Conservation (phyloP, 306 rosid genomes). For the Dalbergia cultrata region DNA sequence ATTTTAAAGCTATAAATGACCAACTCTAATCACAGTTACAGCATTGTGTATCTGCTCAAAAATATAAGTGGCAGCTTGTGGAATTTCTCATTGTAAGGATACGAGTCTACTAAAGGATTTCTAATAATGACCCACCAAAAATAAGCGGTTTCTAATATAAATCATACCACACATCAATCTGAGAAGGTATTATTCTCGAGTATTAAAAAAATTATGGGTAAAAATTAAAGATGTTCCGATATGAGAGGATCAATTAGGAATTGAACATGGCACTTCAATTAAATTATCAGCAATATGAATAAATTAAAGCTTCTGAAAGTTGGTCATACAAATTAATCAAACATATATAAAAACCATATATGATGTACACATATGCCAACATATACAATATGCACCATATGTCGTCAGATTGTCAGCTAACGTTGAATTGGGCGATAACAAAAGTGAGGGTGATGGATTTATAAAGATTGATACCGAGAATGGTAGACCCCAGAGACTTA, state of each 20-base stretch:
- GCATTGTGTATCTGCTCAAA: not conserved
- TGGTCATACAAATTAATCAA: not conserved
- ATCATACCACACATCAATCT: not conserved
- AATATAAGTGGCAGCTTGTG: not conserved
- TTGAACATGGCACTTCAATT: not conserved
- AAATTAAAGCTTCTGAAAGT: not conserved
- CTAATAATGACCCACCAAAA: too few relatives aligned
- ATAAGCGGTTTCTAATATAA: too few relatives aligned
- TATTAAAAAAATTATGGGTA: not conserved
- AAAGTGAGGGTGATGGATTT: not conserved
- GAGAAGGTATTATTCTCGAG: not conserved
- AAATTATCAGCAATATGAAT: not conserved
- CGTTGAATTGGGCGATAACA: not conserved
- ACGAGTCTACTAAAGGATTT: too few relatives aligned
- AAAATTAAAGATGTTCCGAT: not conserved
- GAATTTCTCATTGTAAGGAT: not conserved
- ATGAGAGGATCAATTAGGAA: not conserved
- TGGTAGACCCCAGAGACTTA: not conserved
- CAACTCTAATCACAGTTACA: too few relatives aligned
- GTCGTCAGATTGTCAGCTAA: not conserved
- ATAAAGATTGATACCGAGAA: not conserved
- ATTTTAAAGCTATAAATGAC: not conserved
- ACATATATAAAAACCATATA: not conserved
- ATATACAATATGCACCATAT: not conserved
- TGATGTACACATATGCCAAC: too few relatives aligned